These are phyloP conservation scores for Termitomyces sp. DNA, from an alignment of 768 basidiomycete genomes.

Conservation along the genomic window DNA sequence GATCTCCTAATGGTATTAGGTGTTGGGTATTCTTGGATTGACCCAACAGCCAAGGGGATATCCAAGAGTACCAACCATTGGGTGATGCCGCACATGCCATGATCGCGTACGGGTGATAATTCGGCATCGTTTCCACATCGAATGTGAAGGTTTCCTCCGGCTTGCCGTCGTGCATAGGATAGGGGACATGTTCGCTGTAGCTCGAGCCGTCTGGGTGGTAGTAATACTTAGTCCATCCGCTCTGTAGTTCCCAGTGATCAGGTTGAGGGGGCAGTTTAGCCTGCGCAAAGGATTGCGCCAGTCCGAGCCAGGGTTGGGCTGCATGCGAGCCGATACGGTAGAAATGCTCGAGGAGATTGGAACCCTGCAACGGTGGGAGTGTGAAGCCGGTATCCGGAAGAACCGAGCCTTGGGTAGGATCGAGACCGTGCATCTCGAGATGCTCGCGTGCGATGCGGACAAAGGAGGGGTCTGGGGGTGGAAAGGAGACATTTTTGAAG, in stretches of 20 bases:
- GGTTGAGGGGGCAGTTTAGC: constrained; percentile 54
- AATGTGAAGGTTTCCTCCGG: constrained; percentile 77
- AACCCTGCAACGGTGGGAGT: constrained; percentile 79
- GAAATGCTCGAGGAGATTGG: constrained; percentile 85
- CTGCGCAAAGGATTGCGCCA: constrained; percentile 55
- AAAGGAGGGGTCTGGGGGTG: constrained; percentile 51
- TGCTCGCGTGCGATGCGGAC: constrained; percentile 78
- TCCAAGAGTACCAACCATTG: constrained; percentile 93
- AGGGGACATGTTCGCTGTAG: constrained; percentile 67
- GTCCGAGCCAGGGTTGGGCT: constrained; percentile 72
- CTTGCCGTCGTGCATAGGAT: constrained; percentile 56
- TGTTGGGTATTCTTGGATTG: constrained; percentile 52
- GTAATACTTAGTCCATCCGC: constrained; percentile 90
- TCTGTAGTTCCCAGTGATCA: constrained; percentile 42
- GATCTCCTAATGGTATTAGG: constrained; percentile 67
- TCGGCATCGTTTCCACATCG: constrained; percentile 92
- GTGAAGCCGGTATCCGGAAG: constrained; percentile 78
- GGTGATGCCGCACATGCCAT: constrained; percentile 85
- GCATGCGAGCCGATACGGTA: constrained; percentile 63
- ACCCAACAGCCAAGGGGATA: constrained; percentile 87
- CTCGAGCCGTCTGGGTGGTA: constrained; percentile 69
- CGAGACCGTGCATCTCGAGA: constrained; percentile 75
- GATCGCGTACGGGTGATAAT: constrained; percentile 74
- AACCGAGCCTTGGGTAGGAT: constrained; percentile 72
- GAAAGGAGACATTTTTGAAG: constrained; percentile 66